Evolutionary conservation across 768 basidiomycete genomes (phyloP), one percentile per base, ranked within the genome.

Genomic region (Bullera alba): DNA sequence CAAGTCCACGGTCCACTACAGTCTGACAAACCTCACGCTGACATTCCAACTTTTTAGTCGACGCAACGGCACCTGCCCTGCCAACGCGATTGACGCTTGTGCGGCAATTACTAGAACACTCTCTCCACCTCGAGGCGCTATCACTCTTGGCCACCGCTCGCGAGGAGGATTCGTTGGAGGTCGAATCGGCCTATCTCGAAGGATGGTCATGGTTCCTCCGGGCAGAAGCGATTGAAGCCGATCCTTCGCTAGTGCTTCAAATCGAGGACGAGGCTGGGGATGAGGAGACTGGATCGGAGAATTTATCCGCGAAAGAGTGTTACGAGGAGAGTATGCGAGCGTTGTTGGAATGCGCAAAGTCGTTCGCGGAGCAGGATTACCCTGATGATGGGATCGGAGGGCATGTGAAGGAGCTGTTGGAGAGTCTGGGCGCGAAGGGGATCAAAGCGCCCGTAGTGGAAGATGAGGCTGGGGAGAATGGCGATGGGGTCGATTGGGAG

Each of bases 161-260:
- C 73, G 79, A 83, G 8, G 73, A 82, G 0, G 88, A 92, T 69
- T 86, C 90, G 57, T 79, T 87, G 64, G 84, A 87, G 46, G 83
- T 90, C 12, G 89, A 92, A 60, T 90, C 84, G 1, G 92, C 90
- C 83, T 93, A 93, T 66, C 80, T 93, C 25, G 89, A 92, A 72
- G 90, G 89, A 46, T 95, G 89, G 89, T 85, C 86, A 57, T 89
- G 87, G 77, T 88, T 82, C 75, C 75, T 92, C 42, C 60, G 68
- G 19, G 70, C 60, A 5, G 62, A 70, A 48, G 60, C 64, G 2
- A 19, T 66, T 28, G 16, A 26, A 29, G 53, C 42, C 21, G 60
- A 60, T 15, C 51, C 50, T 10, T 22, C 46, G 16, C 43, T 19
- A 30, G 8, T 1, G 26, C 36, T 12, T 12, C 42, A 28, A 36